Evolutionary conservation across 768 basidiomycete genomes (phyloP).

Genomic region (Collybia sordida): DNA sequence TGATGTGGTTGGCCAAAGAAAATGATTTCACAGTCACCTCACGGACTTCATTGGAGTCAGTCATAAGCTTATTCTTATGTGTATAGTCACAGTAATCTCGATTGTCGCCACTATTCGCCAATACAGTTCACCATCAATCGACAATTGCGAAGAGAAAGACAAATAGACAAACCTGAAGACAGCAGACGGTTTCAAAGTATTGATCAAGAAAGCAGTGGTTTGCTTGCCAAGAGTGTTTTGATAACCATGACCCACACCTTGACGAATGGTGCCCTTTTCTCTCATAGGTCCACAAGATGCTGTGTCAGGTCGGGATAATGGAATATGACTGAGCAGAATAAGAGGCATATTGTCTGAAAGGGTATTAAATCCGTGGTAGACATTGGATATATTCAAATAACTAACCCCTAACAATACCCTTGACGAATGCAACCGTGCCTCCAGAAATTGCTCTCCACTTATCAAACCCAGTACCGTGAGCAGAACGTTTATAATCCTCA

Average conservation of each 20-base stretch:
- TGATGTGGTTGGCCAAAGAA: constrained; percentile 71
- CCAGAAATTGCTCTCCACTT: constrained; percentile 53
- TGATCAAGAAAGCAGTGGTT: constrained; percentile 71
- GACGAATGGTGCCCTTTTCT: constrained; percentile 69
- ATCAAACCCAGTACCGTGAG: constrained; percentile 45
- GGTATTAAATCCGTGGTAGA: constrained; percentile 3
- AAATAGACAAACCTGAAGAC: constrained; percentile 64
- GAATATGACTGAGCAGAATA: constrained; percentile 85
- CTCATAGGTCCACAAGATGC: constrained; percentile 77
- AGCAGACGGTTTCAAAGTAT: constrained; percentile 58
- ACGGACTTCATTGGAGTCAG: constrained; percentile 36
- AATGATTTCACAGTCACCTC: constrained; percentile 92
- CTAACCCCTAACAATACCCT: constrained; percentile 42
- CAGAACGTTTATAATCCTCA: constrained; percentile 72
- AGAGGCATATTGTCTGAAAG: constrained; percentile 39
- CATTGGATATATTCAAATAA: neutral
- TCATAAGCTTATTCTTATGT: constrained; percentile 37
- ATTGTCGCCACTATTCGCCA: constrained; percentile 69
- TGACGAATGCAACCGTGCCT: constrained; percentile 64
- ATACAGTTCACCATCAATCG: neutral
- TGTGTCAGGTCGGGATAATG: constrained; percentile 71
- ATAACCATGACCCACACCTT: constrained; percentile 79
- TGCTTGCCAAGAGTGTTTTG: constrained; percentile 82
- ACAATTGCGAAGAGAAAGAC: neutral
- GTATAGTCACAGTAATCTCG: constrained; percentile 86